These are phyloP conservation scores for Theobroma grandiflorum DNA, from an alignment of 441 rosid genomes.

Conservation along the genomic window DNA sequence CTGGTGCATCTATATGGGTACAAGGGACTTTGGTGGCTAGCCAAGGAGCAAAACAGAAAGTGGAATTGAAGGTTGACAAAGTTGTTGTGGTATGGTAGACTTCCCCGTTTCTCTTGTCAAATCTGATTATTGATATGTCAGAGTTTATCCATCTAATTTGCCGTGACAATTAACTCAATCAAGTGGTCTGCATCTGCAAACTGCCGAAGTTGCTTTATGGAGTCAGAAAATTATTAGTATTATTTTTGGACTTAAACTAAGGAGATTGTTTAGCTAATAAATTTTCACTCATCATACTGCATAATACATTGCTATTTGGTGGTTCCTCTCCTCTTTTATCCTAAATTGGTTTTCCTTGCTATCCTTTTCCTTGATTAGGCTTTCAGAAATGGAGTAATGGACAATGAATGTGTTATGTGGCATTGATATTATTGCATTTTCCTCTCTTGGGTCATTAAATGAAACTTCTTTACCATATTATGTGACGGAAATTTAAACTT, in stretches of 20 bases:
- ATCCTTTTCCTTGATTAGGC: not conserved
- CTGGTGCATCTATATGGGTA: slow-evolving; percentile 89
- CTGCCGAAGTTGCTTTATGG: not conserved
- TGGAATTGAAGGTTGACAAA: slow-evolving; percentile 84
- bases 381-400: not conserved
- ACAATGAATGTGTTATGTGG: not conserved
- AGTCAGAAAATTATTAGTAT: not conserved
- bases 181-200: slow-evolving; percentile 1
- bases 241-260: not conserved
- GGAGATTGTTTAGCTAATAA: not conserved
- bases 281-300: not conserved
- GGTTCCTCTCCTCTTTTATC: not conserved
- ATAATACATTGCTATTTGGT: not conserved
- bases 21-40: slow-evolving; percentile 86
- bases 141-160: not conserved
- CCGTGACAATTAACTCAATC: not conserved
- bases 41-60: slow-evolving; percentile 90
- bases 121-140: not conserved
- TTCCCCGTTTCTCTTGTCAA: not conserved
- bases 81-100: slow-evolving; percentile 61
- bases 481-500: not conserved
- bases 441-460: not conserved
- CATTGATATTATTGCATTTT: not conserved
- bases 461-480: not conserved
- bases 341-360: not conserved